Base-by-base conservation (phyloP, 257 asterid species). In the Salvia rosmarinus region DNA sequence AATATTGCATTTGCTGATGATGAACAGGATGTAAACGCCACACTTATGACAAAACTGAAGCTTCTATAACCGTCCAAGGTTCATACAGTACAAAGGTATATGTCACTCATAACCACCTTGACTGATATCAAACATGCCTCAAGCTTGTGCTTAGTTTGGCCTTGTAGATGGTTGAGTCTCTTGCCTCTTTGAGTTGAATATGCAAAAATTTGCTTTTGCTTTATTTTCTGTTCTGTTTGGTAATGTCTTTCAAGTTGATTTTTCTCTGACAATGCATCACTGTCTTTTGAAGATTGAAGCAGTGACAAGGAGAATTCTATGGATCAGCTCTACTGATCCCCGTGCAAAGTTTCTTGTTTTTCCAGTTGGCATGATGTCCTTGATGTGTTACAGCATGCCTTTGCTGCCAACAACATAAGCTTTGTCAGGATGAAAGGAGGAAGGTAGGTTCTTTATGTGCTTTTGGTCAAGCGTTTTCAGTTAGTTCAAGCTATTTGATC, bases 291-390 rank as follows among this genome's bases (percentile, higher is more conserved):
- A 94, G 99, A 91, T 94, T 75, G 96, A 91, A 83, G 99, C 96
- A 32, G 92, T 94, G 71, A 84, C 96, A 6, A 86, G 96, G 85
- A 89, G 97, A 83, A 94, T 94, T 71, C 81, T 94, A 73, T 84
- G 90, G 88, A 91, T 91, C 77, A 75, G 68, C 73, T 81, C 91
- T 54, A 67, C 78, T 3, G 86, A 91, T 72, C 89, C n/a, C 20
- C 70, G 37, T 5, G 88, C 88, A 40, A 94, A 91, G 81, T 77
- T 89, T 68, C 92, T 94, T 63, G 96, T 66, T 91, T n/a, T 57
- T 87, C 96, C 61, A 94, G 97, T 80, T 94, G 99, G 99, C 85
- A 86, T 71, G 99, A 94, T 77, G 99, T 91, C 60, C 97, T 94
- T 75, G 99, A 94, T 79, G 99, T 94, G 78, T 80, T 94, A 68